Evolutionary conservation across 352 stramenopile species (phyloP).

Genomic region (Globisporangium viniferum): DNA sequence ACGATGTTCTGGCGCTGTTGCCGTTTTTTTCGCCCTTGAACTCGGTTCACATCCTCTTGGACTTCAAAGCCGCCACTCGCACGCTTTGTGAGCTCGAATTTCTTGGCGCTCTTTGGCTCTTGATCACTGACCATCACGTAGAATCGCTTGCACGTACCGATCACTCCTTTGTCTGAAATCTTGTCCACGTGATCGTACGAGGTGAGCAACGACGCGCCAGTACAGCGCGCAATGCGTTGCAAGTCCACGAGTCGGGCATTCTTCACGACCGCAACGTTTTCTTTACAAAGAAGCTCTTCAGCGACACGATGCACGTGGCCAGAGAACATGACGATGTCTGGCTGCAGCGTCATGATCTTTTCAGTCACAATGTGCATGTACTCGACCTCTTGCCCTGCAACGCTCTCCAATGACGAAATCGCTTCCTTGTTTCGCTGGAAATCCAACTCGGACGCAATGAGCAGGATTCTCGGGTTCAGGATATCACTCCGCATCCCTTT

Average conservation of each 20-base stretch:
- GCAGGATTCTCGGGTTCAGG: constrained; percentile 71
- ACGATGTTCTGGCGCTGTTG: constrained; percentile 82
- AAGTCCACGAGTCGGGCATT: constrained; percentile 79
- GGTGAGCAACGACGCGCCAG: constrained; percentile 70
- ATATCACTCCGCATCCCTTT: constrained; percentile 85
- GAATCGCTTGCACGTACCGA: constrained; percentile 80
- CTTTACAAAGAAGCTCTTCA: constrained; percentile 76
- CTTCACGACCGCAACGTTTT: constrained; percentile 80
- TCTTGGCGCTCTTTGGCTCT: constrained; percentile 65
- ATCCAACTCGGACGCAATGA: constrained; percentile 79
- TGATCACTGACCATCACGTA: constrained; percentile 83
- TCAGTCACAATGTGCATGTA: constrained; percentile 90
- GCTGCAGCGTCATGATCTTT: constrained; percentile 82
- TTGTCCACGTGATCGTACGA: constrained; percentile 89
- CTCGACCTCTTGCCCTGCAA: constrained; percentile 82
- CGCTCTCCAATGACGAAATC: constrained; percentile 80
- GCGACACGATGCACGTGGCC: constrained; percentile 83
- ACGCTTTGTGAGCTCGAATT: constrained; percentile 42
- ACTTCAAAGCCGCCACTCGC: constrained; percentile 22
- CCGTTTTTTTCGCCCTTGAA: constrained; percentile 38
- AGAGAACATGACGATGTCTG: constrained; percentile 85
- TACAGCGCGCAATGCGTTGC: constrained; percentile 74
- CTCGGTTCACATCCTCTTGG: constrained; percentile 3
- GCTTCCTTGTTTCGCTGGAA: constrained; percentile 84
- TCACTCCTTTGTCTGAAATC: constrained; percentile 69